phyloP scores from a whole-genome alignment of 2,329 filamentous ascomycete genomes.

The Nothophaeocryptopus gaeumannii region DNA sequence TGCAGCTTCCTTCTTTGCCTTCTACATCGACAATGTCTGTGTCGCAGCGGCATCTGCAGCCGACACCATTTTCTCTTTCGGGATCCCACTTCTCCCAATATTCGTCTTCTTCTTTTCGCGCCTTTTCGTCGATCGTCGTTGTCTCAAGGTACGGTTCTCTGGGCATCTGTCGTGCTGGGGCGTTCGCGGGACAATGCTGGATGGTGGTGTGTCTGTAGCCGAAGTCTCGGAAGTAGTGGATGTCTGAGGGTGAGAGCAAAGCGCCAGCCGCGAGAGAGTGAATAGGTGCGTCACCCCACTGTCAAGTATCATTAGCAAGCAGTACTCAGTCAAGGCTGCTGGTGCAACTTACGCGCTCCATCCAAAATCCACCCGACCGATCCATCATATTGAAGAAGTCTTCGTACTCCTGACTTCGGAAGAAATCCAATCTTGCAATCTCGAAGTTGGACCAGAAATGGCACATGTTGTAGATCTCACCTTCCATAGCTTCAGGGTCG shows the following conservation, averaged over 20 bases:
- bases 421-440: slow-evolving; percentile 91
- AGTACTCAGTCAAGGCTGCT: slow-evolving; percentile 20
- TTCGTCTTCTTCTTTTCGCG: slow-evolving; percentile 85
- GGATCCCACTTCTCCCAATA: slow-evolving; percentile 91
- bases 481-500: slow-evolving; percentile 91
- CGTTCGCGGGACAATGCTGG: slow-evolving; percentile 96
- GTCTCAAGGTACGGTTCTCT: slow-evolving; percentile 67
- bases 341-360: slow-evolving; percentile 77
- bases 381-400: slow-evolving; percentile 99
- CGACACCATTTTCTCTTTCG: slow-evolving; percentile 91
- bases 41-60: slow-evolving; percentile 93
- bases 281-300: slow-evolving; percentile 99
- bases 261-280: slow-evolving; percentile 94
- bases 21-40: slow-evolving; percentile 97
- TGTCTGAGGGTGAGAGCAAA: slow-evolving; percentile 74
- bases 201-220: slow-evolving; percentile 98
- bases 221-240: slow-evolving; percentile 99
- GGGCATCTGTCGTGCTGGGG: slow-evolving; percentile 79
- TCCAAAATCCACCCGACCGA: slow-evolving; percentile 96
- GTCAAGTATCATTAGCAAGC: slow-evolving; percentile 39
- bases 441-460: slow-evolving; percentile 99
- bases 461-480: slow-evolving; percentile 99
- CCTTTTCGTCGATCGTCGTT: slow-evolving; percentile 59
- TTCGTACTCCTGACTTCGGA: slow-evolving; percentile 94
- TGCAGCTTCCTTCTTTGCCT: slow-evolving; percentile 92